phyloP scores from a whole-genome alignment of 306 rosid genomes.

The Benincasa hispida region DNA sequence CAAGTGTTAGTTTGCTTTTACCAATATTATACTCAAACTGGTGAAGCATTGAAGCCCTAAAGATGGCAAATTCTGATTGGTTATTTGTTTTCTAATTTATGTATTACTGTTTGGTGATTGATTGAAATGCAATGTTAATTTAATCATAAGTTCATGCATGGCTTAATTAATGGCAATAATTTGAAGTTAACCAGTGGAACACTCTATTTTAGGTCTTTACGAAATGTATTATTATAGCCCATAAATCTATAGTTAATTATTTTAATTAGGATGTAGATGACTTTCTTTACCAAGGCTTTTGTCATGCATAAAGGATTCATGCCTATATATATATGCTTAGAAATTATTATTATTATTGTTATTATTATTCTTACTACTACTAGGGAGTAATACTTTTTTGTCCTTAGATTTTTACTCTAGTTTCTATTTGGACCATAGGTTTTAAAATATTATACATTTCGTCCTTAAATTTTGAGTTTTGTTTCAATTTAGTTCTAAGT shows the following conservation, averaged over 20 bases:
- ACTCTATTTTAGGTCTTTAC: background rate
- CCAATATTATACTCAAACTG: background rate
- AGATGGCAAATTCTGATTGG: background rate
- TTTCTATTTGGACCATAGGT: no score
- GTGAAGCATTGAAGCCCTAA: background rate
- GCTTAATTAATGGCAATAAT: background rate
- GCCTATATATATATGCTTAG: background rate
- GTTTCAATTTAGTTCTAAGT: no score
- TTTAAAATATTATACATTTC: no score
- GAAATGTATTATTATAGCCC: background rate
- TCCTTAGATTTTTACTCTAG: no score
- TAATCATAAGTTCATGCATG: background rate
- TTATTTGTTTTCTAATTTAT: background rate
- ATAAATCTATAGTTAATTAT: background rate
- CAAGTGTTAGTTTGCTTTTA: background rate
- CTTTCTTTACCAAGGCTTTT: background rate
- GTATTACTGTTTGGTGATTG: background rate
- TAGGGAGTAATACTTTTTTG: no score
- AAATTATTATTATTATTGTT: background rate
- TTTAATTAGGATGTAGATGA: background rate
- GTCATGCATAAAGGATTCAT: background rate
- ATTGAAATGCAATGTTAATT: background rate
- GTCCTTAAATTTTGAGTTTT: no score
- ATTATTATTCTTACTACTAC: no score
- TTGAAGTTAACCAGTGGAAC: slow-evolving; percentile 1